Evolutionary conservation across 495 filamentous ascomycete genomes (phyloP).

Genomic region (Aspergillus ellipticus): DNA sequence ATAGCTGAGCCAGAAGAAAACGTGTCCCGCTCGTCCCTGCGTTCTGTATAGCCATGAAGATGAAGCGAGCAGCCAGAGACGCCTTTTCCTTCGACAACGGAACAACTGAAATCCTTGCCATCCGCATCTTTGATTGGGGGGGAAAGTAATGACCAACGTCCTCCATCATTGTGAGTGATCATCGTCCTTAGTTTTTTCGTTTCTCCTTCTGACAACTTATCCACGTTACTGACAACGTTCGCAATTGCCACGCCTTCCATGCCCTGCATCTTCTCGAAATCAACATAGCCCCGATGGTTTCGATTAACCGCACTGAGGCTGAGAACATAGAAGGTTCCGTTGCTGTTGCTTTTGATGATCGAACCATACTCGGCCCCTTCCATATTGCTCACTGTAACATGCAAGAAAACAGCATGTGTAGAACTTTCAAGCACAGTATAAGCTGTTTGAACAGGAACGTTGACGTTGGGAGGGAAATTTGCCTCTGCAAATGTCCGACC

Average conservation of each 20-base stretch:
- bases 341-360: slow-evolving; percentile 96
- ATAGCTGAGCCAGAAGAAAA: slow-evolving; percentile 86
- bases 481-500: slow-evolving; percentile 77
- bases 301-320: slow-evolving; percentile 75
- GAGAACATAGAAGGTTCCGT: slow-evolving; percentile 89
- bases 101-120: slow-evolving; percentile 66
- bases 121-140: slow-evolving; percentile 66
- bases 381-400: slow-evolving; percentile 69
- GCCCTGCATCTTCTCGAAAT: slow-evolving; percentile 93
- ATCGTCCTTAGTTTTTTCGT: slow-evolving; percentile 79
- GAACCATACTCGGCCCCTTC: slow-evolving; percentile 67
- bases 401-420: slow-evolving; percentile 87
- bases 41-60: slow-evolving; percentile 92
- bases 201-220: slow-evolving; percentile 56
- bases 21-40: slow-evolving; percentile 69
- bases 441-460: slow-evolving; percentile 68
- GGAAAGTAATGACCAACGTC: slow-evolving; percentile 71
- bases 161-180: slow-evolving; percentile 95
- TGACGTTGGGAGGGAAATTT: slow-evolving; percentile 76
- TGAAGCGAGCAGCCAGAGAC: slow-evolving; percentile 76
- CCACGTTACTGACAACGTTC: slow-evolving; percentile 76
- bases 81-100: slow-evolving; percentile 40
- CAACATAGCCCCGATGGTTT: slow-evolving; percentile 70
- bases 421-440: slow-evolving; percentile 94
- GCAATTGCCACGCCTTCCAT: slow-evolving; percentile 85